Conservation (phyloP, 2,329 filamentous ascomycete genomes). For the Sphaceloma murrayae region DNA sequence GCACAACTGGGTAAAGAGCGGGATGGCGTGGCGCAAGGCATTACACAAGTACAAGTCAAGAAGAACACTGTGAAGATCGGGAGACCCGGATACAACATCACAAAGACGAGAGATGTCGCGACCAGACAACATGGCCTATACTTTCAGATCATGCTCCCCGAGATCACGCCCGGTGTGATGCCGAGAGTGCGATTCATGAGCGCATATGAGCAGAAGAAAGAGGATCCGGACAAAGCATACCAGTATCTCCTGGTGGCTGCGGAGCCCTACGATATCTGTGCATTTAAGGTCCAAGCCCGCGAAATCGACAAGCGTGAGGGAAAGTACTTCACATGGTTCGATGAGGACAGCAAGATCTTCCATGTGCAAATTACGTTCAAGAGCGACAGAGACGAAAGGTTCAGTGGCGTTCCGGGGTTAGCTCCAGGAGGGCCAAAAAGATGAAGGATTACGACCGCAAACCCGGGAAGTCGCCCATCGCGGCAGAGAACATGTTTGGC, state of each 20-base stretch:
- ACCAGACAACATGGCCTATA: constrained; percentile 81
- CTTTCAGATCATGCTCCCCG: constrained; percentile 95
- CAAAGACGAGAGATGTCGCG: constrained; percentile 82
- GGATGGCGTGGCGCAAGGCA: constrained; percentile 52
- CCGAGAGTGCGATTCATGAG: constrained; percentile 95
- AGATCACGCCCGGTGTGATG: constrained; percentile 64
- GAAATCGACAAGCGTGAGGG: constrained; percentile 87
- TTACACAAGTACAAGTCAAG: constrained; percentile 61
- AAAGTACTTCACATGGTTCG: constrained; percentile 88
- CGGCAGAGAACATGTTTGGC: too few species aligned
- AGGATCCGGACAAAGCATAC: constrained; percentile 86
- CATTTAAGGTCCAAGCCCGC: constrained; percentile 86
- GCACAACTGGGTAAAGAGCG: constrained; percentile 73
- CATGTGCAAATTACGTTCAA: constrained; percentile 98
- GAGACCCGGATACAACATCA: constrained; percentile 93
- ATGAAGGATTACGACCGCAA: constrained; percentile 10
- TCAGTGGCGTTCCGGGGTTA: constrained; percentile 55
- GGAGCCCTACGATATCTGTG: constrained; percentile 96
- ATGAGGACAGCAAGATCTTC: constrained; percentile 91
- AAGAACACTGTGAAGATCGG: constrained; percentile 91
- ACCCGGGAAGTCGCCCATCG: too few species aligned
- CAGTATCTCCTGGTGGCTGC: constrained; percentile 93
- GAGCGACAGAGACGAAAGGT: constrained; percentile 93
- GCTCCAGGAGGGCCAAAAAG: constrained; percentile 16
- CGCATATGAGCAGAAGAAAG: constrained; percentile 89